Base-by-base conservation (phyloP, 1,139 yeast species). In the Yamadazyma atmosphaerica region DNA sequence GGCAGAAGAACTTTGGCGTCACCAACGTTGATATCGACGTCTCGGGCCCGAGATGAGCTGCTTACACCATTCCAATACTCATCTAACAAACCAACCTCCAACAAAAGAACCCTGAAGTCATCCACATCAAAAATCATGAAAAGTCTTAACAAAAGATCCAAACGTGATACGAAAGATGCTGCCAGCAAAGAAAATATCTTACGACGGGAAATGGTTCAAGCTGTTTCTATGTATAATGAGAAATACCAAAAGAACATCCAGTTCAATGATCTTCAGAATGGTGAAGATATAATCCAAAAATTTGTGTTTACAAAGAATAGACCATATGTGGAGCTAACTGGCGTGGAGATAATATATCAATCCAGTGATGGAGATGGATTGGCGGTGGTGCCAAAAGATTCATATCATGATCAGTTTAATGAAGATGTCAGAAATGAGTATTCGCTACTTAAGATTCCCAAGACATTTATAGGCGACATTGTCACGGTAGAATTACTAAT, bases 281-380 rank as follows among this genome's bases (percentile, higher is more conserved):
- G 62, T 0, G 51, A 56, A 13, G 52, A 45, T 3, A 41, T 65
- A n/a, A 55, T 68, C 6, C 55, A 57, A 23, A 38, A 44, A 12
- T 69, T 61, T 35, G 44, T 63, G 22, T 60, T 52, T 37, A 44
- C 62, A 13, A 42, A 49, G 26, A 34, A 36, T 8, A 44, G 70
- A 21, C 64, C 63, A 1, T 30, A 42, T 2, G 44, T 52, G 2
- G 40, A 46, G 3, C 35, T 64, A 1, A 45, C 46, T 1, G 47
- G 49, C 10, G 55, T 68, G 1, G 57, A 54, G 11, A 55, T 72
- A 1, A 36, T 54, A 2, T 58, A 61, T 32, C 58, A 59, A 17
- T 56, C 72, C 0, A 47, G 61, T 0, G 68, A 63, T 37, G 77
- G 74, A 0, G 63, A 60, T 17, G 77, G 77, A 0, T 34, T 71